phyloP scores from a whole-genome alignment of 2,329 filamentous ascomycete species.

The Scytalidium sp. region DNA sequence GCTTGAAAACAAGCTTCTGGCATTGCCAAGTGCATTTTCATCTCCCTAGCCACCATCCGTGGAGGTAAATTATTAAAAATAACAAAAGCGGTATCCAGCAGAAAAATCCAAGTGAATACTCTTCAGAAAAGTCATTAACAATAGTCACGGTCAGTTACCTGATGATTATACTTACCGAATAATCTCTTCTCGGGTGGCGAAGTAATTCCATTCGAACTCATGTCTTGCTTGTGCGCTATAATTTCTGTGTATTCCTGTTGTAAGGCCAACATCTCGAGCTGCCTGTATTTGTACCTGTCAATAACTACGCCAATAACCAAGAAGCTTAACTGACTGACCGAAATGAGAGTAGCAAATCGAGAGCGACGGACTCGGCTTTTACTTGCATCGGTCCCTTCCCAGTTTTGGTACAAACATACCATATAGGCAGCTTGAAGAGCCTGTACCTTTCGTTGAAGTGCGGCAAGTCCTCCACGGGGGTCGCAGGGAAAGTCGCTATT shows the following conservation, averaged over 20 bases:
- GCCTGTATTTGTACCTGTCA: not conserved
- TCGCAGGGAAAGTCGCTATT: not conserved
- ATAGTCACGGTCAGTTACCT: not conserved
- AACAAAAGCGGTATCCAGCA: constrained; percentile 36
- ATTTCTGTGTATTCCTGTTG: no score
- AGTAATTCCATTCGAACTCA: constrained; percentile 4
- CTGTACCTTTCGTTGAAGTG: not conserved
- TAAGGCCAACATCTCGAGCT: not conserved
- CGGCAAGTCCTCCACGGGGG: no score
- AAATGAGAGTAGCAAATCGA: constrained; percentile 5
- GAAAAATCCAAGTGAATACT: constrained; percentile 31
- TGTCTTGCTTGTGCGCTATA: no score
- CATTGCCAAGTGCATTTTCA: constrained; percentile 32
- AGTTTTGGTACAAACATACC: constrained; percentile 8
- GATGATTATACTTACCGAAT: constrained; percentile 5
- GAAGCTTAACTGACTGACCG: not conserved
- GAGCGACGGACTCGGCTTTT: constrained; percentile 4
- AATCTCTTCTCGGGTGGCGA: constrained; percentile 4
- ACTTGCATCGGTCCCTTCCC: constrained; percentile 7
- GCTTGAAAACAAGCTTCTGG: constrained; percentile 37
- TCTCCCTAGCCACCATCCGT: constrained; percentile 36
- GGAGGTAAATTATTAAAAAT: constrained; percentile 39
- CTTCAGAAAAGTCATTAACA: constrained; percentile 7
- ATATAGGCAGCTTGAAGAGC: constrained; percentile 7
- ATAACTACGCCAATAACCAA: not conserved